phyloP scores from a whole-genome alignment of 2,329 filamentous ascomycete genomes.

The Hypoxylon sp. region DNA sequence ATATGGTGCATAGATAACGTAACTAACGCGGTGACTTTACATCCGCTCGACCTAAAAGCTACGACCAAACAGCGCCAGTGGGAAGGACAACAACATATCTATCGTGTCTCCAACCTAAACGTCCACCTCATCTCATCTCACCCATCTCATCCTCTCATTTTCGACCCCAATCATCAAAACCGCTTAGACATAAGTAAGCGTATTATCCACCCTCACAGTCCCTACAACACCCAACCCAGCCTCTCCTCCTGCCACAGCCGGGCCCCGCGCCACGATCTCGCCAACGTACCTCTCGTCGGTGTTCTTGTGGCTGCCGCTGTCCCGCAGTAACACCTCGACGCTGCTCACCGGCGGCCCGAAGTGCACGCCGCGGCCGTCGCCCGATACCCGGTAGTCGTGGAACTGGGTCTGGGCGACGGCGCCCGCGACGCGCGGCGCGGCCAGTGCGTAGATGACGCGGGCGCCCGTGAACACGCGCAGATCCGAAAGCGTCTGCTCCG shows the following conservation, averaged over 20 bases:
- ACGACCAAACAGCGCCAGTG: neutral
- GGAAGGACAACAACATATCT: neutral
- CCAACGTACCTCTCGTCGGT: constrained; percentile 74
- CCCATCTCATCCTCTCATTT: neutral
- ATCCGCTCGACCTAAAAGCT: constrained; percentile 14
- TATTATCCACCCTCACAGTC: constrained; percentile 79
- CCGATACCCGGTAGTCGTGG: constrained; percentile 83
- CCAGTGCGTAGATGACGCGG: constrained; percentile 87
- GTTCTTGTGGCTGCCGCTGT: constrained; percentile 72
- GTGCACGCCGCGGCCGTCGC: constrained; percentile 67
- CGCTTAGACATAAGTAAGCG: constrained; percentile 69
- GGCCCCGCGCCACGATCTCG: constrained; percentile 80
- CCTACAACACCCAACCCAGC: constrained; percentile 74
- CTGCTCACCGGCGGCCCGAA: constrained; percentile 87
- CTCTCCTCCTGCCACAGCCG: constrained; percentile 77
- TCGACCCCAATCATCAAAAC: neutral
- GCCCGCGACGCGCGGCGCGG: constrained; percentile 86
- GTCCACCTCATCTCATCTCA: neutral
- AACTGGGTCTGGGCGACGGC: constrained; percentile 89
- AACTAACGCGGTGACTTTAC: neutral
- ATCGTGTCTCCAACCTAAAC: neutral
- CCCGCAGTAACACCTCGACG: constrained; percentile 82
- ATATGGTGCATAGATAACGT: neutral
- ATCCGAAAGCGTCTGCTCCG: constrained; percentile 80
- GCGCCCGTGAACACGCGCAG: constrained; percentile 85